Percentiles rank a stretch among this genome's conserved stretches.
Evolutionary conservation across 2,329 filamentous ascomycete genomes (phyloP).

Genomic region (Aplosporella prunicola): DNA sequence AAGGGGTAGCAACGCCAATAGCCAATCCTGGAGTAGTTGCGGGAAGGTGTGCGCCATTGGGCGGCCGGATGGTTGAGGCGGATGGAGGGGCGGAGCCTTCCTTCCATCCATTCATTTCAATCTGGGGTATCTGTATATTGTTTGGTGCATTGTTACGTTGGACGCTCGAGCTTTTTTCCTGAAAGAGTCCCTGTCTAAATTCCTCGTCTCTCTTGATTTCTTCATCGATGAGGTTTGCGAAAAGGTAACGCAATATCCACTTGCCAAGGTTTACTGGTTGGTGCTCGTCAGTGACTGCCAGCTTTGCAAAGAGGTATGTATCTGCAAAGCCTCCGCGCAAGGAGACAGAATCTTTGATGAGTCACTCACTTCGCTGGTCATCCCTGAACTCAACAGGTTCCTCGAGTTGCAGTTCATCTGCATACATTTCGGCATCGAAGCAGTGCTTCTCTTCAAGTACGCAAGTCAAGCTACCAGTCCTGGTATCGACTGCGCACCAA

Average conservation of each 20-base stretch:
- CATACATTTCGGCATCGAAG: slow-evolving; percentile 96
- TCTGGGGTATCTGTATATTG: slow-evolving; percentile 49
- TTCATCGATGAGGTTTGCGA: slow-evolving; percentile 80
- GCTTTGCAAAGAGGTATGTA: slow-evolving; percentile 14
- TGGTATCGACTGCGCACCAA: slow-evolving; percentile 92
- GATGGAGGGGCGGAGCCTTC: slow-evolving; percentile 34
- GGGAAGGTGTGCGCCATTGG: slow-evolving; percentile 52
- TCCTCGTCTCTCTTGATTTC: slow-evolving; percentile 73
- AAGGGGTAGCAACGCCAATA: slow-evolving; percentile 69
- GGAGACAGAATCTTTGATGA: background rate
- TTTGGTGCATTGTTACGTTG: slow-evolving; percentile 50
- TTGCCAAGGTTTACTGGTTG: slow-evolving; percentile 90
- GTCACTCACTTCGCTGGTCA: slow-evolving; percentile 79
- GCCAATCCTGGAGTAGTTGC: slow-evolving; percentile 65
- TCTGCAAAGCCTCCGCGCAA: background rate
- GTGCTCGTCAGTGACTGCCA: no score
- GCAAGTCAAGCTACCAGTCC: slow-evolving; percentile 84
- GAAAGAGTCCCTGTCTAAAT: slow-evolving; percentile 60
- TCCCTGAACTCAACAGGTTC: slow-evolving; percentile 75
- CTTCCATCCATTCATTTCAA: slow-evolving; percentile 38
- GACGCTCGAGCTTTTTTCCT: slow-evolving; percentile 50
- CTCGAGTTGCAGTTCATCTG: slow-evolving; percentile 70
- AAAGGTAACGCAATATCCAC: slow-evolving; percentile 90
- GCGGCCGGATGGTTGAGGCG: slow-evolving; percentile 44
- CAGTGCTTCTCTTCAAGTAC: slow-evolving; percentile 90